phyloP scores from a whole-genome alignment of 345 rosid genomes.

The Hibiscus mutabilis region DNA sequence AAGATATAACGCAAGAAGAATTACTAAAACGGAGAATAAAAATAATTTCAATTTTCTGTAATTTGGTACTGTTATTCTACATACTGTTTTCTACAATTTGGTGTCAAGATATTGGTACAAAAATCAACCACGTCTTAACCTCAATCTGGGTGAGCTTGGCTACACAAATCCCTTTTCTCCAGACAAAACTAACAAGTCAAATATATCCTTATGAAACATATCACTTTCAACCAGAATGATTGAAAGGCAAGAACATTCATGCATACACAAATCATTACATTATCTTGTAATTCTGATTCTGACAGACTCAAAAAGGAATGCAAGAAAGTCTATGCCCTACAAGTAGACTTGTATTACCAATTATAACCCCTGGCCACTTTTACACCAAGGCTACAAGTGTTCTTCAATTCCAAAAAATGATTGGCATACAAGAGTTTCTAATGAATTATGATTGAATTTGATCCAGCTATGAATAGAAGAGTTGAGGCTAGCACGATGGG shows the following conservation, averaged over 20 bases:
- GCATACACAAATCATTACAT: background rate
- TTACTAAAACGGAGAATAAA: too few relatives aligned
- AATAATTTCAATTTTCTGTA: too few relatives aligned
- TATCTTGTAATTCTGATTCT: background rate
- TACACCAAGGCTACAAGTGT: background rate
- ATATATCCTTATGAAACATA: background rate
- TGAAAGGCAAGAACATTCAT: background rate
- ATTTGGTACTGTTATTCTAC: too few relatives aligned
- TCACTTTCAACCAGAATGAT: background rate
- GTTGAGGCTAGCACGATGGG: background rate
- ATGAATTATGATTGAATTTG: background rate
- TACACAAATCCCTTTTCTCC: background rate
- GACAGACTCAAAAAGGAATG: background rate
- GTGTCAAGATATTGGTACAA: background rate
- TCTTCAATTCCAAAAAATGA: background rate
- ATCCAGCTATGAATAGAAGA: background rate
- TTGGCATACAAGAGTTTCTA: background rate
- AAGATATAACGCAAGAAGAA: too few relatives aligned
- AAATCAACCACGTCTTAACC: background rate
- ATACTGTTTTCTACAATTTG: too few relatives aligned
- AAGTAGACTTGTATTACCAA: background rate
- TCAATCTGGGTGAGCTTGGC: background rate
- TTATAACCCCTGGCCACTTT: background rate
- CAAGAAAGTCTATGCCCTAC: background rate
- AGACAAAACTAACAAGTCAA: background rate